Evolutionary conservation across 1,139 yeast species (phyloP), one percentile per base, ranked within the genome.

Genomic region (Debaryomyces psychrophilus): DNA sequence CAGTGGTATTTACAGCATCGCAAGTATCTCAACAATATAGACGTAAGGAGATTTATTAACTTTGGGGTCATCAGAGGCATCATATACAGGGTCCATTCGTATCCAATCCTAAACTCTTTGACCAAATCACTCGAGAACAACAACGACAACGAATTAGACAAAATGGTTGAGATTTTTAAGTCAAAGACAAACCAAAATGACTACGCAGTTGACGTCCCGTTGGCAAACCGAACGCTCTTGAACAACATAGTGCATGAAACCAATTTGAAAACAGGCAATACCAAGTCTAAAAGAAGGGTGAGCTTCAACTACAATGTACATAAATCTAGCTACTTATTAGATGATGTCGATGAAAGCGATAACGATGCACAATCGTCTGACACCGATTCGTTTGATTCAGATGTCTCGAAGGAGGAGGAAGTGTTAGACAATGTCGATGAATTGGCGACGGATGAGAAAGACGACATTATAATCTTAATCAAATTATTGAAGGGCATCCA

Each of bases 11-110:
- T 66, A 1, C 75, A 82, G 51, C 87, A 95, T 59, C 76, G 74
- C 34, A 77, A 79, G 41, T 67, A 72, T 7, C 67, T 95, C 26
- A 68, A 58, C 15, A 79, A 82, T 54, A 81, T 95, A 35, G 99
- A 95, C 63, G 73, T 93, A 2, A 73, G 98, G 50, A 69, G 96
- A 43, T 89, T 95, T 58, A 73, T 93, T 12, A 83, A 90, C 25
- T 95, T 92, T 71, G 99, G 99, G 0, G 77, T 90, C 2, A 71
- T 90, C 31, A 79, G 90, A 51, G 90, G 95, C 1, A 63, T 95
- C 6, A 85, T 95, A 14, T 90, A 90, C 62, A 69, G 98, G 44
- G 88, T 90, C 1, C 79, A 87, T 50, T 73, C 90, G 9, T 89
- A 82, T 59, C 97, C 98, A 0, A 69, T 90, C 2, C 64, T 76